A percentile compares a stretch with the other conserved stretches of the same genome.
Conservation (phyloP, 129 eudicot genomes). For the Heracleum sosnowskyi region DNA sequence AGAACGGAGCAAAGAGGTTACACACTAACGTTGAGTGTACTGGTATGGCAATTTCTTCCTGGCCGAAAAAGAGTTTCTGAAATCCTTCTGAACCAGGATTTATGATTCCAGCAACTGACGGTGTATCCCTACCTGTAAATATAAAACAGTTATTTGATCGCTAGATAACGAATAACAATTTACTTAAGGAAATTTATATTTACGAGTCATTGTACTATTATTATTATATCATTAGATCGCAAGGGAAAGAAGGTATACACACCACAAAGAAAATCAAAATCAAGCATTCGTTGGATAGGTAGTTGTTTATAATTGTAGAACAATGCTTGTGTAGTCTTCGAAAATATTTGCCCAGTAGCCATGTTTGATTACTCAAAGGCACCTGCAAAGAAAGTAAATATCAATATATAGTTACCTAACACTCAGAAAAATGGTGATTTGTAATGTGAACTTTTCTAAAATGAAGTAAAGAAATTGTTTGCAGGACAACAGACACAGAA, state of each 20-base stretch:
- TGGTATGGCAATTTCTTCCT: slow-evolving; percentile 96
- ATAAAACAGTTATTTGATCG: not conserved
- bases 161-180: slow-evolving; percentile 5
- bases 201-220: not conserved
- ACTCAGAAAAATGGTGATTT: not conserved
- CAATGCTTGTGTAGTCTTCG: slow-evolving; percentile 86
- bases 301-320: slow-evolving; percentile 92
- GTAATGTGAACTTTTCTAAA: not conserved
- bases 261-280: slow-evolving; percentile 99
- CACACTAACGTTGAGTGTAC: slow-evolving; percentile 82
- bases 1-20: not conserved
- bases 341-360: slow-evolving; percentile 96
- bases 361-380: slow-evolving; percentile 39
- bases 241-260: slow-evolving; percentile 15
- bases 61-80: slow-evolving; percentile 96
- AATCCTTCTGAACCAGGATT: slow-evolving; percentile 99
- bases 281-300: slow-evolving; percentile 99
- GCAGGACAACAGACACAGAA: not conserved
- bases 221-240: not conserved
- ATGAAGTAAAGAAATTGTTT: not conserved
- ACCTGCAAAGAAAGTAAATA: slow-evolving; percentile 22
- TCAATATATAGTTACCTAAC: not conserved
- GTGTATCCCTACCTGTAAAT: slow-evolving; percentile 87
- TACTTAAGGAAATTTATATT: not conserved
- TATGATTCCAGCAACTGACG: slow-evolving; percentile 98